Evolutionary conservation across 164 flowering plant species (phyloP), one percentile per base, ranked within the genome.

Genomic region (Hamamelis virginiana): DNA sequence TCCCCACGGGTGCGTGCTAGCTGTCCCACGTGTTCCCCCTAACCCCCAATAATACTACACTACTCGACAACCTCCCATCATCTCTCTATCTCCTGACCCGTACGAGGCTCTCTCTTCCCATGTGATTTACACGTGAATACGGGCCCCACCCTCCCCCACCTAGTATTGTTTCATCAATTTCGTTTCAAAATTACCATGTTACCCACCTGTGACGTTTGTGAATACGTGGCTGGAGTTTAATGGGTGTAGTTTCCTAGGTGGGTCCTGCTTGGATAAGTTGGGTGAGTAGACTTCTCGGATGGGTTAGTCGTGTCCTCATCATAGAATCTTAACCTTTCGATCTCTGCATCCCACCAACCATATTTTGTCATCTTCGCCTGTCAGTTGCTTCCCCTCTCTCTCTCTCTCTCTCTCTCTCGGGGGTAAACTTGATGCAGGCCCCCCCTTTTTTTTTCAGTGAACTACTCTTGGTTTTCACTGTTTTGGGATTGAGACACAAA

Each of bases 11-110:
- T 67, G 84, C 83, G 77, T 78, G 85, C 73, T 82, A 84, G 85
- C 79, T 84, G 85, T 80, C 89, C 89, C 89, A 83, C 84, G 88
- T 85, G 87, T 86, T 62, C 77, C 85, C 83, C 10, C 14, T 5
- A 1, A 50, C 33, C 51, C 56, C 64, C 73, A 62, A 67, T 72
- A 62, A 71, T 75, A 46, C 46, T 69, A 66, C 66, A 26, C 73
- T 53, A 55, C 60, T 71, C 79, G 76, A 70, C 80, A 66, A 56
- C 59, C 33, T 8, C 48, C 52, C 16, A 9, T 53, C 74, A 63
- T 67, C 72, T 61, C 67, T 28, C 61, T 56, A 43, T 22, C 64
- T 4, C 41, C 13, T 50, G 23, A 10, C 68, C 52, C 53, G 62
- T 70, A 70, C 67, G 62, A 64, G 51, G 68, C 62, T 62, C 47